Evolutionary conservation across 1,284 basidiomycete genomes (phyloP), one percentile per base, ranked within the genome.

Genomic region (Singerocomus inundabilis): DNA sequence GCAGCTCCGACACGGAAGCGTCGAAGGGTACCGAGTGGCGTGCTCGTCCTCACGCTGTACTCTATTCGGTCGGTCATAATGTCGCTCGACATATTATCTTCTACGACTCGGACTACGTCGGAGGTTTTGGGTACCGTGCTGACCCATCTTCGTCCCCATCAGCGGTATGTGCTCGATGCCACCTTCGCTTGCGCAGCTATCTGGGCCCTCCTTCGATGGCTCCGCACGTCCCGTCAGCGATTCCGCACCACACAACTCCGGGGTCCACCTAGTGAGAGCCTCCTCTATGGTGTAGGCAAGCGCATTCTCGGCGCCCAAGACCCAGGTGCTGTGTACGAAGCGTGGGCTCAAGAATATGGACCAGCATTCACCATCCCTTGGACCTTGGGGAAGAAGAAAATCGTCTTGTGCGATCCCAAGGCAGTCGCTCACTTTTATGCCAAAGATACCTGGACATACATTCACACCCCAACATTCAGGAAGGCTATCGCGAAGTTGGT

Each of bases 381-480:
- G 3, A 61, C 67, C 0, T 59, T 82, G 16, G 78, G 78, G 1
- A 56, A 59, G 0, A 68, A 57, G 6, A 62, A 61, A 29, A 61
- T 81, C 18, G 25, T 52, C 26, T 21, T 52, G 15, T 39, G 24
- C 6, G 50, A 51, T 55, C 74, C 79, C 1, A 79, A 76, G 58
- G 80, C 79, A 16, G 34, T 37, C 32, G 46, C 29, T 8, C 32
- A 48, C 11, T 32, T 35, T 25, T 26, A 43, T 16, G 1, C 1
- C 2, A 72, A 68, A 48, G 80, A 81, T 48, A 77, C 76, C 0
- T 73, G 69, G 47, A 71, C 49, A 0, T 82, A 82, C 55, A 65
- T 74, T 3, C 72, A 73, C 46, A 70, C 71, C 1, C 60, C 63
- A 7, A 53, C 70, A 33, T 52, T 64, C 9, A 72, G 68, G 40